Evolutionary conservation across 495 filamentous ascomycete species (phyloP), one percentile per base, ranked within the genome.

Genomic region (Penicillium steckii): DNA sequence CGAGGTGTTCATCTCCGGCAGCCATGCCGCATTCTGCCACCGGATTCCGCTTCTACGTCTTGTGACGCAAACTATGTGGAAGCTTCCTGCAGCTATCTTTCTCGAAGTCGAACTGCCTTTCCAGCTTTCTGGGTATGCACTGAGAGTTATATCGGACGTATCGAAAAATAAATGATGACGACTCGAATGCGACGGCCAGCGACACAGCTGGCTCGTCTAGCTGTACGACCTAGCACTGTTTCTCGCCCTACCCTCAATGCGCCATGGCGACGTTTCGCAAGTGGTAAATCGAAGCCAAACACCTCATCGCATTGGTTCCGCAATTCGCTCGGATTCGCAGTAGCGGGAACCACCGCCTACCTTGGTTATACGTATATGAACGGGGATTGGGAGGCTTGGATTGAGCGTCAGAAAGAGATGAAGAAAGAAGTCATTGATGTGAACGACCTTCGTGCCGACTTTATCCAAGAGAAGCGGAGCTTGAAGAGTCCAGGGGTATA

Each of bases 401-500:
- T 50, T n/a, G 60, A 64, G 27, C 53, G 35, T 22, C 48, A 64
- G 30, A 32, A 41, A 6, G 56, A 52, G 2, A 33, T 44, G 40
- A 62, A 54, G 8, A 60, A 66, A 44, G 53, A 63, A 18, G 44
- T 59, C n/a, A 55, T 65, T 5, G 58, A 68, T 24, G 47, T 59
- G 29, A 66, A 93, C 49, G 57, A 85, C 25, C 80, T 92, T 17
- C 87, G 86, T 59, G 85, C 83, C 8, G 84, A 91, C 59, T 89
- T 92, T 66, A 73, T 91, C 15, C 89, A 96, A 70, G 88, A 93
- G 32, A 91, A 90, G 75, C 85, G 81, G 61, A 95, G 89, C 63
- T 86, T 88, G 82, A 90, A 91, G 68, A 85, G 88, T 48, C 93
- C 94, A 3, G 94, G 89, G 0, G 86, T 97, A 1, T 96, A 95